These are phyloP conservation scores for Sorghum bicolor DNA, from an alignment of 176 grass and related monocot genomes.

Conservation along the genomic window Sorghum_bicolor_NCBIv3 NC_012873.2:53212001-53212500, in stretches of 20 bases:
- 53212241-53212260: background rate
- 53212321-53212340: background rate
- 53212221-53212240: background rate
- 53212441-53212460: too few relatives aligned
- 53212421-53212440: too few relatives aligned
- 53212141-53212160: slow-evolving; percentile 87
- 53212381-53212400: background rate
- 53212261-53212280: background rate
- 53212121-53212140: slow-evolving; percentile 89
- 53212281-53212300: background rate
- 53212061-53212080: slow-evolving; percentile 5
- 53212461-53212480: too few relatives aligned
- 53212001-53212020: slow-evolving; percentile 91
- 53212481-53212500: too few relatives aligned
- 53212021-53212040: slow-evolving; percentile 91
- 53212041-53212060: slow-evolving; percentile 74
- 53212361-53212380: background rate
- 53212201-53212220: background rate
- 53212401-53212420: background rate
- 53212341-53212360: background rate
- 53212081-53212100: background rate
- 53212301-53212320: background rate
- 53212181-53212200: slow-evolving; percentile 4
- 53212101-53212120: slow-evolving; percentile 3
- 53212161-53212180: slow-evolving; percentile 27